Base-by-base conservation (phyloP, 352 stramenopile species). In the Phytophthora fragariaefolia region DNA sequence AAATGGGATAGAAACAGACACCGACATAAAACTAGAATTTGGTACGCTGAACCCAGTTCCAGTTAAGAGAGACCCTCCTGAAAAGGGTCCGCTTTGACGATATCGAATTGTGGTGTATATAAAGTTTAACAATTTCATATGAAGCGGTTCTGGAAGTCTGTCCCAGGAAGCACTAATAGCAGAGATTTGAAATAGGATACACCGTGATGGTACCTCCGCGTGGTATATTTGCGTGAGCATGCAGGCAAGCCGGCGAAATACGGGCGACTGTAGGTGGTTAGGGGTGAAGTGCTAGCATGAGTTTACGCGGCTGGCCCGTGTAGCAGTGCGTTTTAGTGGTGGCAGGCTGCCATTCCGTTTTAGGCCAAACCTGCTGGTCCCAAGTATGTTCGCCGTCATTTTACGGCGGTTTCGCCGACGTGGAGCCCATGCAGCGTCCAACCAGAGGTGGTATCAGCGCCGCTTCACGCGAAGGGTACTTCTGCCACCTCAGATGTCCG, bases 141-240 rank as follows among this genome's bases (percentile, higher is more conserved):
- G 9, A 36, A 36, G 17, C 24, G 40, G 40, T 48, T 51, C 22
- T 51, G 22, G 45, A 51, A 20, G 22, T 27, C 45, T 32, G 45
- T 20, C 1, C 45, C 45, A 30, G 32, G 45, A 51, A 51, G 10
- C 9, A 51, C 22, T 34, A 20, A 30, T 51, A 51, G 45, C 7
- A 15, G 23, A 20, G 45, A 9, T 6, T 27, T 18, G 6, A 7
- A 51, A 22, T 10, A 30, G 18, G 1, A 30, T 30, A 30, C 12
- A 51, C 22, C 18, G 45, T 51, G 45, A 51, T 51, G 32, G 45
- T 51, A 51, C 45, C 22, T 59, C 52, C 52, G 52, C 52, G 52
- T 61, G n/a, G n/a, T n/a, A n/a, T n/a, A n/a, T 52, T 53, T 52
- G 49, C 54, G 54, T 52, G 54, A 40, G 54, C 54, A 52, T 52